These are phyloP conservation scores for Neocatenulostroma microsporum DNA, from an alignment of 2,329 filamentous ascomycete species.

Conservation along the genomic window DNA sequence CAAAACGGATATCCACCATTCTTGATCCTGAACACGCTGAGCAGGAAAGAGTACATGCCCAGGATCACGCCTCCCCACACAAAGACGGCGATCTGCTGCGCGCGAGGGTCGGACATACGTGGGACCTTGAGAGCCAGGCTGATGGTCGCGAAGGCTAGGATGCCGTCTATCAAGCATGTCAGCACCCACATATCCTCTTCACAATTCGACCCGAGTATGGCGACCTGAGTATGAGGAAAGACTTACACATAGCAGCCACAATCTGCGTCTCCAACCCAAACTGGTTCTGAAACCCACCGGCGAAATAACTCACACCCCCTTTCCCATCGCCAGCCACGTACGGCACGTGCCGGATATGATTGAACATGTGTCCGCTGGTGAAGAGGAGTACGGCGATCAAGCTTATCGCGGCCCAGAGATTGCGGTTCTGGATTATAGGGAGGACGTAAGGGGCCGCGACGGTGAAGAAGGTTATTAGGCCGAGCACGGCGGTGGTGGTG, in stretches of 20 bases:
- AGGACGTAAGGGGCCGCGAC: constrained; percentile 71
- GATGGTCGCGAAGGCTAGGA: constrained; percentile 84
- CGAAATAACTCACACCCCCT: constrained; percentile 85
- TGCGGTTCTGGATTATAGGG: constrained; percentile 79
- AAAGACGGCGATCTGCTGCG: constrained; percentile 74
- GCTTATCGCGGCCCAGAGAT: constrained; percentile 85
- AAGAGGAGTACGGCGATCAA: constrained; percentile 86
- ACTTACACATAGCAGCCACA: constrained; percentile 84
- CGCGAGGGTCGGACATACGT: constrained; percentile 67
- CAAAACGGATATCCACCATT: constrained; percentile 93
- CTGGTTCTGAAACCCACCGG: constrained; percentile 85
- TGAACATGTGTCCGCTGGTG: constrained; percentile 98
- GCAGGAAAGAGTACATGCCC: constrained; percentile 82
- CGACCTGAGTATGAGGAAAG: too few relatives aligned
- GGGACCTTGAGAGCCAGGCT: constrained; percentile 87
- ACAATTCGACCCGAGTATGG: too few relatives aligned
- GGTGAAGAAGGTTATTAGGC: constrained; percentile 57
- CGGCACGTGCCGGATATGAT: constrained; percentile 91
- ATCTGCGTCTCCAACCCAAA: constrained; percentile 94
- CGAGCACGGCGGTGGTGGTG: constrained; percentile 60
- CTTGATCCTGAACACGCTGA: constrained; percentile 91
- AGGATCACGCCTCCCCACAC: constrained; percentile 72
- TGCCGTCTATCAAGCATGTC: constrained; percentile 48
- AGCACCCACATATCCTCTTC: constrained; percentile 10
- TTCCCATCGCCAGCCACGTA: constrained; percentile 80